Base-by-base conservation (phyloP, 2,329 filamentous ascomycete species). In the Exophiala calicioides region DNA sequence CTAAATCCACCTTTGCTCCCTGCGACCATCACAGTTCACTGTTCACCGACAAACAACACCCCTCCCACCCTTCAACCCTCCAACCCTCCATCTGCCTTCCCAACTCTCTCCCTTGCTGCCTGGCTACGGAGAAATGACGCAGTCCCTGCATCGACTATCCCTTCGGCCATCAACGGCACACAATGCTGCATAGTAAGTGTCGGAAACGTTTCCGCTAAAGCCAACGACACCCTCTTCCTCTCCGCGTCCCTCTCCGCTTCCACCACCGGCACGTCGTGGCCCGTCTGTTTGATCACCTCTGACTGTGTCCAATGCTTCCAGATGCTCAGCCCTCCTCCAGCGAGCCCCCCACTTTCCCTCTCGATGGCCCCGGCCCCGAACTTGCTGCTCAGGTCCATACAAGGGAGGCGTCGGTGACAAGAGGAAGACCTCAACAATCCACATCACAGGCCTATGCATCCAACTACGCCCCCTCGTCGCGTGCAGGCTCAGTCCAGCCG, bases 401-500 rank as follows among this genome's bases (percentile, higher is more conserved):
- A 48, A 67, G 70, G 55, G 70, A 74, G 57, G 58, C 68, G 30
- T 74, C 71, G 44, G 54, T 67, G 35, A 67, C 64, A 34, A 66
- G 71, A 64, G 70, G 70, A 47, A 64, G 71, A 61, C 38, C 53
- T 36, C 48, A 50, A 32, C 55, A 56, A 23, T 24, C 40, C 21
- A 29, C 34, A 13, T 33, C 47, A 13, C 40, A 49, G 30, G 33
- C 44, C 18, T 52, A 58, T 39, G 44, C 32, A 13, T 18, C 48
- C 13, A 37, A 30, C 29, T 32, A 36, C 27, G 31, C 41, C 29
- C 23, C 55, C 10, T 45, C 53, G 12, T 56, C 55, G 32, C 50
- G 53, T n/a, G 40, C 52, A 23, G 47, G 47, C 23, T 57, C 56
- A 15, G 50, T 44, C 6, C 52, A 56, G 42, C 47, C 54, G 10